Conservation (phyloP, 148 eudicot species). For the Euryodendron excelsum region DNA sequence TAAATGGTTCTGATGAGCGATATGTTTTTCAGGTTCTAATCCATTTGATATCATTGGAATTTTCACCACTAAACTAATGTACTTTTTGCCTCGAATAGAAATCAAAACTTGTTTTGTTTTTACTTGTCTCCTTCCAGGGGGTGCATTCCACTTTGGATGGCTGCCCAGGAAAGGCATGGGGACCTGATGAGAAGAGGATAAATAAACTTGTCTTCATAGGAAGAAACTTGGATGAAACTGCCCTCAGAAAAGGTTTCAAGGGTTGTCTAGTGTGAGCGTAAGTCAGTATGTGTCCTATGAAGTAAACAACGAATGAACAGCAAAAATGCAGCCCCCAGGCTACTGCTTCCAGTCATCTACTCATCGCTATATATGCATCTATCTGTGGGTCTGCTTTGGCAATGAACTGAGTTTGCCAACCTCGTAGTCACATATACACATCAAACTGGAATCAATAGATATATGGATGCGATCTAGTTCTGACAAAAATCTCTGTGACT, state of each 20-base stretch:
- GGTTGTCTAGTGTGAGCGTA: constrained; percentile 60
- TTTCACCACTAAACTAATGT: not conserved
- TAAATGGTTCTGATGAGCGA: constrained; percentile 61
- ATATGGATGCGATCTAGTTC: not conserved
- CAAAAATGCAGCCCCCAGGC: not conserved
- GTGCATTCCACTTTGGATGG: constrained; percentile 86
- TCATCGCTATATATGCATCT: no score
- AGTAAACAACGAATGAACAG: not conserved
- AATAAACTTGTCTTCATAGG: constrained; percentile 89
- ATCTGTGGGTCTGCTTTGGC: not conserved
- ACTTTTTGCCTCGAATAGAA: not conserved
- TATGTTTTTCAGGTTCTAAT: constrained; percentile 75
- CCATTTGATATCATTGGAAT: not conserved
- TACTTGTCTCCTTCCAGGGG: constrained; percentile 48
- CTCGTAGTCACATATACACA: not conserved
- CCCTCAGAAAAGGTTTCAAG: constrained; percentile 74
- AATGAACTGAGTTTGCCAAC: not conserved
- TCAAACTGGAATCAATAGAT: not conserved
- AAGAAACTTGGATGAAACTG: constrained; percentile 74
- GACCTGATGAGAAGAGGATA: constrained; percentile 70
- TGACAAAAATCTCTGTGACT: no score
- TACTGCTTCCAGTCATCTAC: not conserved
- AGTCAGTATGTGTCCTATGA: not conserved
- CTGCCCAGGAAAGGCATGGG: constrained; percentile 87
- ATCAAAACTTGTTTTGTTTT: not conserved